phyloP scores from a whole-genome alignment of 768 basidiomycete species.

The Boletus barrowsii region DNA sequence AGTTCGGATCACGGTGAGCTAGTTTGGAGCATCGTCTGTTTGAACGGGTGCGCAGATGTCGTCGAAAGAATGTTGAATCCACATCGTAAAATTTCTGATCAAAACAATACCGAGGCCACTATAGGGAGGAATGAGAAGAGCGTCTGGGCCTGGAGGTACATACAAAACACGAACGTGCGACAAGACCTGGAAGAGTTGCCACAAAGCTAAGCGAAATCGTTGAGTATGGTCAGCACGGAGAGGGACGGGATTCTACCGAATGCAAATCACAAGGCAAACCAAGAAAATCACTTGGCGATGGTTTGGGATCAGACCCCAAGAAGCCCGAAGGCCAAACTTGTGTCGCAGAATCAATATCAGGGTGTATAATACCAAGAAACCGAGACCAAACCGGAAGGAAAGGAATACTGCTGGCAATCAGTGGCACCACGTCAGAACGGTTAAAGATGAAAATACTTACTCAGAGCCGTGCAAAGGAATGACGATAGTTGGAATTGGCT shows the following conservation, averaged over 20 bases:
- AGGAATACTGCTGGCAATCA: not conserved
- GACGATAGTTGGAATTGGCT: slow-evolving; percentile 15
- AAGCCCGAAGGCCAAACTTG: not conserved
- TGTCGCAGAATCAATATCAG: not conserved
- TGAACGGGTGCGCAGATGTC: slow-evolving; percentile 8
- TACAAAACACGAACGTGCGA: not conserved
- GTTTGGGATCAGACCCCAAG: not conserved
- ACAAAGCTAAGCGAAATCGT: not conserved
- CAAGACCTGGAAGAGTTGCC: not conserved
- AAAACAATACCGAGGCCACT: slow-evolving; percentile 9
- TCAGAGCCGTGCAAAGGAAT: slow-evolving; percentile 5
- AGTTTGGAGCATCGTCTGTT: slow-evolving; percentile 9
- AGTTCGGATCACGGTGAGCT: slow-evolving; percentile 9
- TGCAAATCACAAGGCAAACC: not conserved
- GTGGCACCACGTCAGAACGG: not conserved
- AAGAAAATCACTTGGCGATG: too few species aligned
- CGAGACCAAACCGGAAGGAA: not conserved
- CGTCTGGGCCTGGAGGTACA: not conserved
- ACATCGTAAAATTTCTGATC: slow-evolving; percentile 8
- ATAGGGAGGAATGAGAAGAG: not conserved
- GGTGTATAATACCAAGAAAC: slow-evolving; percentile 4
- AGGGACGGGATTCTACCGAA: not conserved
- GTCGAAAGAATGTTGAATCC: slow-evolving; percentile 12
- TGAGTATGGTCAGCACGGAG: not conserved
- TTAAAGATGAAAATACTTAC: not conserved